Base-by-base conservation (phyloP, 306 rosid species). In the Albizia julibrissin region DNA sequence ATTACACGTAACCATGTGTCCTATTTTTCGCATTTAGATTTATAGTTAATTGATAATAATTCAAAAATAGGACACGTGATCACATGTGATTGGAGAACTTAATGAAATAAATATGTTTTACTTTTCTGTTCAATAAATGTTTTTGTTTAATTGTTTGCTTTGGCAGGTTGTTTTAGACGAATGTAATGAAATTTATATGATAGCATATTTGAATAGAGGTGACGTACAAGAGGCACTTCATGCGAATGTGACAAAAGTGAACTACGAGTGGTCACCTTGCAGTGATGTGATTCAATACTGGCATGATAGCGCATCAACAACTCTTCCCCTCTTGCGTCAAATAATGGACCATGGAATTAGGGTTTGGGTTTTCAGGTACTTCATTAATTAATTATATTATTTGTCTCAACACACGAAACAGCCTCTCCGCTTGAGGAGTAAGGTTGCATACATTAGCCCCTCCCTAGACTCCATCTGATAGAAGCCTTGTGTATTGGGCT, bases 221-320 rank as follows among this genome's bases (percentile, higher is more conserved):
- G 95, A 94, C 18, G 95, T 92, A 42, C 98, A 94, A 80, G 70
- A 69, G 46, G 98, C 94, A 26, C 67, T 94, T n/a, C 97, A 94
- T 68, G 98, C 97, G 14, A 94, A 94, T 77, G 95, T 94, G 26
- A 94, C 97, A 5, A 90, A 88, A 76, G 91, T 94, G 37, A 42
- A 82, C 0, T 77, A 83, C 74, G 87, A 86, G 9, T 94, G 98
- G 98, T 50, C 85, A 66, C 84, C 92, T 12, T 94, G 98, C 73
- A 87, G 91, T 22, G 75, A 74, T 37, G 21, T 93, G n/a, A 74
- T 89, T 10, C 0, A 0, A 0, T 0, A 8, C 0, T 94, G 98
- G 98, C 10, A 3, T 0, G 97, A 94, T 59, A 85, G 91, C 8
- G 54, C 97, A 33, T 40, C 91, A 10, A 87, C 98, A 3, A 16